phyloP scores from a whole-genome alignment of 2,329 filamentous ascomycete species.

The Alternaria postmessia region DNA sequence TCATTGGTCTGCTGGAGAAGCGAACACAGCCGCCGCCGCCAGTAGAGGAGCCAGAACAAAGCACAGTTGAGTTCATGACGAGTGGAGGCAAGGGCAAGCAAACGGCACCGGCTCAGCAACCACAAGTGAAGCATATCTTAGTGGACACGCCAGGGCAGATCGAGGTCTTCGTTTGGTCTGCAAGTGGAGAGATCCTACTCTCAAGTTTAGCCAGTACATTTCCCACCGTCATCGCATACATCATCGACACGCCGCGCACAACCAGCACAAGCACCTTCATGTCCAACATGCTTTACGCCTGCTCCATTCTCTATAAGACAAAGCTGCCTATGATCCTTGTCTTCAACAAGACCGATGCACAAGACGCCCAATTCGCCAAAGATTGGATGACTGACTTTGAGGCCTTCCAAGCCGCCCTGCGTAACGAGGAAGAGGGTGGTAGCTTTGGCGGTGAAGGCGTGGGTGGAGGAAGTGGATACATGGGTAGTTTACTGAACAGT shows the following conservation, averaged over 20 bases:
- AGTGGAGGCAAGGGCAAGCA: slow-evolving; percentile 40
- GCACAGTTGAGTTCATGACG: slow-evolving; percentile 48
- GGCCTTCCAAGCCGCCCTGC: slow-evolving; percentile 86
- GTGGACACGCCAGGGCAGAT: slow-evolving; percentile 98
- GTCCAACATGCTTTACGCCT: slow-evolving; percentile 99
- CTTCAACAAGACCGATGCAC: slow-evolving; percentile 98
- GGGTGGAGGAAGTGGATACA: slow-evolving; percentile 84
- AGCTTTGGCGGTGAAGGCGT: slow-evolving; percentile 77
- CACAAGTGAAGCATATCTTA: slow-evolving; percentile 78
- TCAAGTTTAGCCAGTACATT: slow-evolving; percentile 93
- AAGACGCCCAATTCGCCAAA: slow-evolving; percentile 88
- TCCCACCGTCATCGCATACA: slow-evolving; percentile 94
- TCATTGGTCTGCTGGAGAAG: slow-evolving; percentile 89
- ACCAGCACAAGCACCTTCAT: slow-evolving; percentile 96
- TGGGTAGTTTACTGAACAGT: slow-evolving; percentile 93
- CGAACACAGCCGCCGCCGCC: slow-evolving; percentile 67
- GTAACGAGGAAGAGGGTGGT: slow-evolving; percentile 79
- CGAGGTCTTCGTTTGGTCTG: slow-evolving; percentile 98
- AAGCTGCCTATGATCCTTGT: slow-evolving; percentile 98
- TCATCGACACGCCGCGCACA: slow-evolving; percentile 95
- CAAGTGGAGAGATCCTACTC: slow-evolving; percentile 90
- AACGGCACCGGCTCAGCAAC: slow-evolving; percentile 56
- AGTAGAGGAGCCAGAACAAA: slow-evolving; percentile 36
- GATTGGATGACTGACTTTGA: slow-evolving; percentile 99
- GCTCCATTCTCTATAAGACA: slow-evolving; percentile 98